These are phyloP conservation scores for Apiotrichum veenhuisii DNA, from an alignment of 1,284 basidiomycete species.

Conservation along the genomic window DNA sequence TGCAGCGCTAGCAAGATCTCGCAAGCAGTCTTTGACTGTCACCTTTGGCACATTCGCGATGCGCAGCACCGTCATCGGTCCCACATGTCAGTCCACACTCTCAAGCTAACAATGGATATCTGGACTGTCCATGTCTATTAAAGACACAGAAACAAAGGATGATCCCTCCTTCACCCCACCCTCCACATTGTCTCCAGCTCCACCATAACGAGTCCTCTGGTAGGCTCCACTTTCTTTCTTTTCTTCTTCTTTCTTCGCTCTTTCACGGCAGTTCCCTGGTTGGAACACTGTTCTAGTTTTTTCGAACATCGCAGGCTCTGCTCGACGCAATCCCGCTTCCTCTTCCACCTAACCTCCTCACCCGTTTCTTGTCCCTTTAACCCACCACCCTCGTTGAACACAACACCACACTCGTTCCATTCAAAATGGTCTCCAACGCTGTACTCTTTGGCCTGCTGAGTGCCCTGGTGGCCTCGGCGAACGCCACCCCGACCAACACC, in stretches of 20 bases:
- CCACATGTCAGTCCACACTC: no score
- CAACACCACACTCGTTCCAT: no score
- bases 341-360: background rate
- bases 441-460: background rate
- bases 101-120: no score
- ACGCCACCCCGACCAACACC: background rate
- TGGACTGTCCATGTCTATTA: no score
- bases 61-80: no score
- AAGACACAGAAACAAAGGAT: no score
- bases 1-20: no score
- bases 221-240: background rate
- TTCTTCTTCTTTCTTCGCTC: background rate
- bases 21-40: no score
- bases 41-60: no score
- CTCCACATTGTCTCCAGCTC: background rate
- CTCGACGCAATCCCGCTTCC: no score
- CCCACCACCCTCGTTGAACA: background rate
- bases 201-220: background rate
- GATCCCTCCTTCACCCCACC: background rate
- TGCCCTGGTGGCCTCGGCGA: background rate
- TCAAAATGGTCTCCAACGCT: background rate
- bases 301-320: no score
- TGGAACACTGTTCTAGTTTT: no score
- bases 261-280: background rate
- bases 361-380: background rate